Evolutionary conservation across 139 green algal species (phyloP), one percentile per base, ranked within the genome.

Genomic region (Coelastrella sp.): DNA sequence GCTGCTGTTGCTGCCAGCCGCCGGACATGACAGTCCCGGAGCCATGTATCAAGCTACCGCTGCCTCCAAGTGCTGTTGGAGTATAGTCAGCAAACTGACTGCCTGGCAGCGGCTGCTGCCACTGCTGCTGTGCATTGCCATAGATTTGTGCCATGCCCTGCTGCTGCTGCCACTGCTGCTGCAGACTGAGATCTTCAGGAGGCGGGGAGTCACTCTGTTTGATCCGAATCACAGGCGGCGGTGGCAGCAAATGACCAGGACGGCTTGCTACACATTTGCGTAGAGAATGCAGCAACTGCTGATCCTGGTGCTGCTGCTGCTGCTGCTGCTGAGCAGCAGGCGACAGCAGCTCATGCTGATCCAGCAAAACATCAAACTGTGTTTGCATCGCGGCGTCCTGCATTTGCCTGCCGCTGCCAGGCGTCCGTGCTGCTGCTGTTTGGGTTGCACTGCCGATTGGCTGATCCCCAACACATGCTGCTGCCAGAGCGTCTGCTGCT

Each of bases 201-300:
- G 82, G 82, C 4, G 82, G 82, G 2, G 82, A 88, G 32, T 79
- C 65, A 77, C 65, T 65, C 32, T 88, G 82, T 73, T 88, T 88
- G 65, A 88, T 88, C 22, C 82, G 32, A 16, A 88, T 88, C 0
- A 88, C 32, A 68, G 82, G 82, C 19, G 82, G 32, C 3, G 82
- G 82, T 17, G 82, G 82, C 82, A 88, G 82, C 82, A 88, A 23
- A 22, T 61, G 65, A 56, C 76, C 10, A 17, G 81, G 81, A 59
- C 82, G 64, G 5, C 11, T 10, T 20, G 58, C 32, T 11, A 47
- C 14, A 13, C 5, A 57, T 47, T 20, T 57, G 16, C 32, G 23
- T 13, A 88, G 32, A 13, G 58, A 47, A 14, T 78, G 64, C 23
- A 78, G 82, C 82, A 54, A 32, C 20, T 71, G 59, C 82, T 88